These are phyloP conservation scores for Carex parvula DNA, from an alignment of 176 grass and related monocot species.

Conservation along the genomic window DNA sequence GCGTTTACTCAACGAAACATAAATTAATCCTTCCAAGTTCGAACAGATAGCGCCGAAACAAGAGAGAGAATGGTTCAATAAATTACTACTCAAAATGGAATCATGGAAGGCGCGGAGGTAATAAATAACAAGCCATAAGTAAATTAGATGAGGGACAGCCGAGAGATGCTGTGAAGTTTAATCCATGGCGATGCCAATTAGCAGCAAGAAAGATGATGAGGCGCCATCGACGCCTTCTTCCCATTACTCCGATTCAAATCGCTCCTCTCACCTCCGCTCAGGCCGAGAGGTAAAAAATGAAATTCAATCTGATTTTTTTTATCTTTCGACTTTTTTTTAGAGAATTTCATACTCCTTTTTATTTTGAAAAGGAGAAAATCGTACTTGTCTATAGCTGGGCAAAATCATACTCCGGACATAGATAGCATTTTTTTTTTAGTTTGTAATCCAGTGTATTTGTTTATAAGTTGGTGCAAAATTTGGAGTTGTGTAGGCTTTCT, in stretches of 20 bases:
- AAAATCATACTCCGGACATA: no score
- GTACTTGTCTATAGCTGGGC: background rate
- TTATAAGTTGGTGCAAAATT: background rate
- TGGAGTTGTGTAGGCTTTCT: conserved; percentile 49
- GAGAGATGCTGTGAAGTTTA: background rate
- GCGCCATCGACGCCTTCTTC: background rate
- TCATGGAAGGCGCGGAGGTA: background rate
- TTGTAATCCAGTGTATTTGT: background rate
- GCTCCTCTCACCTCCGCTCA: background rate
- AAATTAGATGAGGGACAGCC: background rate
- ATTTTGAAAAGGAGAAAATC: no score
- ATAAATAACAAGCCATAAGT: conserved; percentile 8
- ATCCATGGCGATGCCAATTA: conserved; percentile 17
- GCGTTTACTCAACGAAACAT: background rate
- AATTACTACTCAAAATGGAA: background rate
- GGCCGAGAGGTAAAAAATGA: background rate
- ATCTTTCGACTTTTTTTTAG: no score
- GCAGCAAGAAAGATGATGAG: conserved; percentile 13
- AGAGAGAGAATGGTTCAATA: background rate
- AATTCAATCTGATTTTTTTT: background rate
- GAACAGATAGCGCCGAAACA: background rate
- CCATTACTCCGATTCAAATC: background rate
- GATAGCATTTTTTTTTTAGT: background rate
- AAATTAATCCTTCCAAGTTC: background rate
- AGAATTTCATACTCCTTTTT: background rate